Conservation (phyloP, 2,329 filamentous ascomycete species). For the Septoria petroselini region DNA sequence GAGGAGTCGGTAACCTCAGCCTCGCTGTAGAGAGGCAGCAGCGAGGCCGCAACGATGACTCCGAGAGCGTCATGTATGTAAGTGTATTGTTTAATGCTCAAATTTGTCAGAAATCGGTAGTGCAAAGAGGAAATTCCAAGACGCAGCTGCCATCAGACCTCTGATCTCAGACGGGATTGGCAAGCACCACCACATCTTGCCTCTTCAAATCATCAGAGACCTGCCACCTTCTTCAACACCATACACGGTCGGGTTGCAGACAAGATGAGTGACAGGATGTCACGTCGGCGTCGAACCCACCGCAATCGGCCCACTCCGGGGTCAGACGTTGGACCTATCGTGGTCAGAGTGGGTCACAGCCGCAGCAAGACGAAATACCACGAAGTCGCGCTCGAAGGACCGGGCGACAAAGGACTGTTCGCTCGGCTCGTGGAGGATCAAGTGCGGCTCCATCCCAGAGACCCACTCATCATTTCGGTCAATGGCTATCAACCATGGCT, state of each 20-base stretch:
- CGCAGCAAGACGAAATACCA: conserved; percentile 30
- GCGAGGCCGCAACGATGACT: neutral
- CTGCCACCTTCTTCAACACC: no score
- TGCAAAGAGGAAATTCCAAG: no score
- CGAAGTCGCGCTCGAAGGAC: conserved; percentile 30
- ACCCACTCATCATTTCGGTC: conserved; percentile 37
- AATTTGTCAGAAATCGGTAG: no score
- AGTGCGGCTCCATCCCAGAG: conserved; percentile 32
- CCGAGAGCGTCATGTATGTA: neutral
- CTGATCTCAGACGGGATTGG: neutral
- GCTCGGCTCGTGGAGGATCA: conserved; percentile 36
- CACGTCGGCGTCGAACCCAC: conserved; percentile 16
- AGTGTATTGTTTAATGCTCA: no score
- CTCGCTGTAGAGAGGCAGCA: neutral
- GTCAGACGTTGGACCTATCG: conserved; percentile 27
- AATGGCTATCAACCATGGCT: conserved; percentile 40
- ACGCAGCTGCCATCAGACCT: neutral
- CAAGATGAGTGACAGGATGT: conserved; percentile 11
- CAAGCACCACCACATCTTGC: neutral
- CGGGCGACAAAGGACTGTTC: conserved; percentile 34
- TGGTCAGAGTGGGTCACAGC: conserved; percentile 36
- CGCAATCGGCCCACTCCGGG: conserved; percentile 30
- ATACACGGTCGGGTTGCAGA: neutral
- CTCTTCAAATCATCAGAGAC: no score
- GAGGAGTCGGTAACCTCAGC: neutral